Percentiles rank a stretch among this genome's conserved stretches.
Evolutionary conservation across 345 rosid species (phyloP).

Genomic region (Boechera retrofracta): DNA sequence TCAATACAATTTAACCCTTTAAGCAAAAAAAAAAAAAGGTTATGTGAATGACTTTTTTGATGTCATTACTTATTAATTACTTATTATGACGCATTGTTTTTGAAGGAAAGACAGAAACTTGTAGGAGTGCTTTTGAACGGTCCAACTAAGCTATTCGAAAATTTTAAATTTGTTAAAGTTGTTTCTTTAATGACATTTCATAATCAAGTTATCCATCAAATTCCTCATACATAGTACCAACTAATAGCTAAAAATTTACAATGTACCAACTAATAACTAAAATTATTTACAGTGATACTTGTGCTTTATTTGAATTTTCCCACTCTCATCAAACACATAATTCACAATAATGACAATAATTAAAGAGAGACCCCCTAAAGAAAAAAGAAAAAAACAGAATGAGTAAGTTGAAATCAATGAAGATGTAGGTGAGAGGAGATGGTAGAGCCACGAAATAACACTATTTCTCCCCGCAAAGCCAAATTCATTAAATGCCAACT

Average conservation of each 20-base stretch:
- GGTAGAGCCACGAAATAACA: slow-evolving; percentile 41
- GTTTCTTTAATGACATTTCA: background rate
- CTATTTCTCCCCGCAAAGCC: slow-evolving; percentile 10
- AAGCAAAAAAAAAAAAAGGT: too few species aligned
- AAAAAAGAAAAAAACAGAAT: slow-evolving; percentile 29
- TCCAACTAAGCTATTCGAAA: background rate
- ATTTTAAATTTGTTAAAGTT: background rate
- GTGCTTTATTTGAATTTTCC: slow-evolving; percentile 8
- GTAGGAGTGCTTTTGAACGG: background rate
- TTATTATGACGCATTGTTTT: background rate
- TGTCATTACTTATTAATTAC: background rate
- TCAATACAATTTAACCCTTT: too few species aligned
- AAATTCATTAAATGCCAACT: slow-evolving; percentile 44
- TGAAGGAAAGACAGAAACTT: background rate
- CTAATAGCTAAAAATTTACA: background rate
- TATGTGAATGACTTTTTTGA: too few species aligned
- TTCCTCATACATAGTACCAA: background rate
- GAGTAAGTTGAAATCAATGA: slow-evolving; percentile 44
- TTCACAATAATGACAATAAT: slow-evolving; percentile 39
- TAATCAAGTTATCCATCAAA: background rate
- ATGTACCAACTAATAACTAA: slow-evolving; percentile 9
- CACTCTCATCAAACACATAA: slow-evolving; percentile 28
- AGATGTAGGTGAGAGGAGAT: slow-evolving; percentile 39
- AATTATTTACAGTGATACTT: background rate
- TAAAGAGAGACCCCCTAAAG: slow-evolving; percentile 18